phyloP scores from a whole-genome alignment of 768 basidiomycete genomes.

The Krasilnikovozyma curviuscula region DNA sequence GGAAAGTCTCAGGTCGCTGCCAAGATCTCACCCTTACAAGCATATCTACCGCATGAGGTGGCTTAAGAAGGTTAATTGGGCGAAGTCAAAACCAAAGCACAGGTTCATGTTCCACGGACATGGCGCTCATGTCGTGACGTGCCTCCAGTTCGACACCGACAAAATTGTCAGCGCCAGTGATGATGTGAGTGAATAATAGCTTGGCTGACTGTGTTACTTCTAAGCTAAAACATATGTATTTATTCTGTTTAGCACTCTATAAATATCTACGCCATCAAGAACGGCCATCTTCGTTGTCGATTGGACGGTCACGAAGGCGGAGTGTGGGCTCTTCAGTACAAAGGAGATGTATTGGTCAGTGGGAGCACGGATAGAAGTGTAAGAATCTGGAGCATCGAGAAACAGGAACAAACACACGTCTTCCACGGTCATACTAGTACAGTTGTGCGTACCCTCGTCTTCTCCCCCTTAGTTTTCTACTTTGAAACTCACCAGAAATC shows the following conservation, averaged over 20 bases:
- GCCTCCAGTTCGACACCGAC: constrained; percentile 78
- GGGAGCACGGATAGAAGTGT: constrained; percentile 88
- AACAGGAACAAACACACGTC: constrained; percentile 67
- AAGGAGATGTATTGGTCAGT: constrained; percentile 55
- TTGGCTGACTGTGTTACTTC: not conserved
- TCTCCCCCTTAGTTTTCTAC: not conserved
- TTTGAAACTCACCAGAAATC: not conserved
- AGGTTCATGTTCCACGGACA: constrained; percentile 32
- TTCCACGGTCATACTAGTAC: constrained; percentile 95
- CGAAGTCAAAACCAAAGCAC: not conserved
- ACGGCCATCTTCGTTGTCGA: constrained; percentile 51
- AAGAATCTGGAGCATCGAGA: constrained; percentile 68
- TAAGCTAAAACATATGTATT: not conserved
- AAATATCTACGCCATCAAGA: constrained; percentile 75
- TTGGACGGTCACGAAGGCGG: constrained; percentile 86
- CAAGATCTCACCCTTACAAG: constrained; percentile 10
- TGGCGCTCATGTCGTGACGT: constrained; percentile 68
- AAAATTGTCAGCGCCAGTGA: constrained; percentile 95
- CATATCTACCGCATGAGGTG: constrained; percentile 11
- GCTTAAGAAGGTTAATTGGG: constrained; percentile 7
- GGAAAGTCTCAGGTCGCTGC: too few species aligned
- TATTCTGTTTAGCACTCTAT: constrained; percentile 44
- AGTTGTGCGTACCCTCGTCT: constrained; percentile 29
- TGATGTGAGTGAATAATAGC: constrained; percentile 34
- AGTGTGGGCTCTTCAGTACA: constrained; percentile 77